phyloP scores from a whole-genome alignment of 1,139 yeast genomes.

The Suhomyces coccinellae region DNA sequence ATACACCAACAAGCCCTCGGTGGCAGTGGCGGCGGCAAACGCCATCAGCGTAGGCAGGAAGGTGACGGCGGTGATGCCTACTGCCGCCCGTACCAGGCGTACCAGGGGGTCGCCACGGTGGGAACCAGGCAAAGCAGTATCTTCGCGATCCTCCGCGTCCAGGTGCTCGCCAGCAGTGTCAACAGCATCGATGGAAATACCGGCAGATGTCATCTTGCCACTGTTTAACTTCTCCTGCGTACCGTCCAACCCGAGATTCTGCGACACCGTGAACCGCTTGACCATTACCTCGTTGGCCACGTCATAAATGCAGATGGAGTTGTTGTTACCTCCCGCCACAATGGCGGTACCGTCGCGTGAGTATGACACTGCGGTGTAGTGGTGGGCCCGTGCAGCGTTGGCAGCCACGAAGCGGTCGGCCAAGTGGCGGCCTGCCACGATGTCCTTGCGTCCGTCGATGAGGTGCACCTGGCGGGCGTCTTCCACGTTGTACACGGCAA shows the following conservation, averaged over 20 bases:
- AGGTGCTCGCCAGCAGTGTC: conserved; percentile 86
- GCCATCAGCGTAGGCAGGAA: conserved; percentile 91
- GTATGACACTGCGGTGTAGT: conserved; percentile 77
- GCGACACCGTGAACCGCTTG: conserved; percentile 78
- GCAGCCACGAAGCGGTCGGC: conserved; percentile 81
- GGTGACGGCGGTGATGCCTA: conserved; percentile 71
- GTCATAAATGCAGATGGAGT: conserved; percentile 89
- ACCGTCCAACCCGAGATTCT: conserved; percentile 89
- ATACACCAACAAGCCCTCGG: conserved; percentile 86
- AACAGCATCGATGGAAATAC: conserved; percentile 70
- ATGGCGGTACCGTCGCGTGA: conserved; percentile 87
- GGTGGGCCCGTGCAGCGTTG: conserved; percentile 81
- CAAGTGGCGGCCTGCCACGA: conserved; percentile 80
- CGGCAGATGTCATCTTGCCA: conserved; percentile 82
- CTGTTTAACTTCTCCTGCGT: conserved; percentile 80
- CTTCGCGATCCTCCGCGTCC: conserved; percentile 81
- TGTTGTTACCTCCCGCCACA: conserved; percentile 92
- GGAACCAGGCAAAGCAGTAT: conserved; percentile 82
- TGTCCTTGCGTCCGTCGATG: conserved; percentile 85
- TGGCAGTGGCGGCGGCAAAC: conserved; percentile 94
- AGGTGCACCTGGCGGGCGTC: conserved; percentile 77
- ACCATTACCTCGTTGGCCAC: conserved; percentile 82
- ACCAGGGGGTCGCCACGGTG: conserved; percentile 83
- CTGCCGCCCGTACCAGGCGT: conserved; percentile 71
- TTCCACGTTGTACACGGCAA: conserved; percentile 80